These are phyloP conservation scores for Breviolum minutum DNA, from an alignment of 73 alveolate species.

Conservation along the genomic window DNA sequence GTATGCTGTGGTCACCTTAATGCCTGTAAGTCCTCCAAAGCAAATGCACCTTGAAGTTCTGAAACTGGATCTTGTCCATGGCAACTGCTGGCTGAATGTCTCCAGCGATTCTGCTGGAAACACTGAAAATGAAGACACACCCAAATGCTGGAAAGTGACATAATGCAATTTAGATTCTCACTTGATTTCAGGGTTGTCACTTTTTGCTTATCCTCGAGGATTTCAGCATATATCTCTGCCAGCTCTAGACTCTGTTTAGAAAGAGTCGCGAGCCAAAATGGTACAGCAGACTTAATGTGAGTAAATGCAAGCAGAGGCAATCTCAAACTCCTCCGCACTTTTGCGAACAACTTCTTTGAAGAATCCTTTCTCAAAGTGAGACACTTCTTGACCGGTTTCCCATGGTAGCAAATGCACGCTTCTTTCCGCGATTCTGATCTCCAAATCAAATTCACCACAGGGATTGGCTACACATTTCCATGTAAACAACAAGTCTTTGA, in stretches of 20 bases:
- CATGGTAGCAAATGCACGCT: no score
- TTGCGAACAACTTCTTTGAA: no score
- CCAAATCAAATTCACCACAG: no score
- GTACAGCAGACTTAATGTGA: not conserved
- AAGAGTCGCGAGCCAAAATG: not conserved
- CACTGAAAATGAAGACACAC: not conserved
- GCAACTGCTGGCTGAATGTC: not conserved
- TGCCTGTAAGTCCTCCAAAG: not conserved
- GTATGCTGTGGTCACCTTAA: not conserved
- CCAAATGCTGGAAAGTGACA: no score
- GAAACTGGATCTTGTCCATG: slow-evolving; percentile 65
- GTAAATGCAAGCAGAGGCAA: not conserved
- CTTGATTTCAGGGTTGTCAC: no score
- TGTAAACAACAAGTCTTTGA: no score
- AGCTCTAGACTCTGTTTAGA: no score
- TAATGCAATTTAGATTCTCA: no score
- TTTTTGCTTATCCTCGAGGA: no score
- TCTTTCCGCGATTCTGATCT: no score
- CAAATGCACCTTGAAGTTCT: slow-evolving; percentile 65
- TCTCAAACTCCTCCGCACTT: not conserved
- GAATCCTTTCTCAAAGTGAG: not conserved
- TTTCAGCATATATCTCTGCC: no score
- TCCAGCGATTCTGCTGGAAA: slow-evolving; percentile 5
- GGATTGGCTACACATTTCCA: no score
- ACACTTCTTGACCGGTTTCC: not conserved